Evolutionary conservation across 257 asterid species (phyloP).

Genomic region (Ehretia macrophylla): DNA sequence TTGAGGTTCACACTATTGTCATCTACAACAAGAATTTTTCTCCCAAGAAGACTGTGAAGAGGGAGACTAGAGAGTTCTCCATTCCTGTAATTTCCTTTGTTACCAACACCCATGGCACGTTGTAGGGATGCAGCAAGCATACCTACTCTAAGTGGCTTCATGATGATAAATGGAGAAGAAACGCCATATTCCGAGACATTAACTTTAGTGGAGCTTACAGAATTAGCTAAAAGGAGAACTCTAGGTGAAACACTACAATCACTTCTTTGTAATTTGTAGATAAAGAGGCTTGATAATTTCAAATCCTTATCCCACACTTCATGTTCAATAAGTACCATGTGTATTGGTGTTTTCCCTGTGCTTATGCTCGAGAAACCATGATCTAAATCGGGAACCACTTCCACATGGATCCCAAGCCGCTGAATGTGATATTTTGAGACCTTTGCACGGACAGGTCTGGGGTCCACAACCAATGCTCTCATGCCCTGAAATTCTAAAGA

Average conservation of each 20-base stretch:
- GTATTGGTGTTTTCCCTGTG: constrained; percentile 16
- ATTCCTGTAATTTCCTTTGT: constrained; percentile 39
- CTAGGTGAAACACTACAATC: constrained; percentile 5
- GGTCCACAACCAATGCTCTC: constrained; percentile 78
- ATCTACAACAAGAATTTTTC: constrained; percentile 79
- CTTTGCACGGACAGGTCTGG: constrained; percentile 58
- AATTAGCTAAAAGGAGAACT: constrained; percentile 55
- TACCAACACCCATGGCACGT: constrained; percentile 69
- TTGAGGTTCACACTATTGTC: constrained; percentile 87
- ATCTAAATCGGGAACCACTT: constrained; percentile 43
- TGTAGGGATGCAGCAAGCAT: constrained; percentile 81
- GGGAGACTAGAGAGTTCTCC: constrained; percentile 46
- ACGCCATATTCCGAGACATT: constrained; percentile 21
- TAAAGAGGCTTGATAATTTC: constrained; percentile 23
- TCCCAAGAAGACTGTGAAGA: constrained; percentile 71
- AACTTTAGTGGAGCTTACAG: constrained; percentile 21
- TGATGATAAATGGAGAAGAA: constrained; percentile 36
- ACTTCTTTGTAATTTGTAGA: constrained; percentile 17
- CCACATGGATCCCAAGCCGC: constrained; percentile 68
- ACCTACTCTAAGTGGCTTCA: constrained; percentile 79
- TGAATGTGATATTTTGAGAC: constrained; percentile 75
- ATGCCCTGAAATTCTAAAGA: constrained; percentile 64
- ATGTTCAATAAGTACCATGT: constrained; percentile 67
- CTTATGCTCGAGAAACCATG: constrained; percentile 20
- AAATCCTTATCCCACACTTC: constrained; percentile 69